Evolutionary conservation across 1,139 yeast species (phyloP).

Genomic region (Yamadazyma taylorii): DNA sequence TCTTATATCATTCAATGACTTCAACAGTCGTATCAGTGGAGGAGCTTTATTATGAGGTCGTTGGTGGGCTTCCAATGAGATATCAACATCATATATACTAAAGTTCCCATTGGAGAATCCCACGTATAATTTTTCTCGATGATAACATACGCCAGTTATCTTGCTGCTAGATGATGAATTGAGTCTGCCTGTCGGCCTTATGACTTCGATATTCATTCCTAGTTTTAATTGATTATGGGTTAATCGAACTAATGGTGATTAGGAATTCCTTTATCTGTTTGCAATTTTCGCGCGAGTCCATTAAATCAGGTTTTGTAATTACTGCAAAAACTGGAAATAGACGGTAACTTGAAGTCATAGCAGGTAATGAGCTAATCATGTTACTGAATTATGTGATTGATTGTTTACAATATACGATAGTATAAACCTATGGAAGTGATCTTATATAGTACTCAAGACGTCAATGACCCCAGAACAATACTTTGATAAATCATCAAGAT

Average conservation of each 20-base stretch:
- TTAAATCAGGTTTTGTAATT: neutral
- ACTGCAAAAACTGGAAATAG: neutral
- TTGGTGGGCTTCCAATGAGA: constrained; percentile 8
- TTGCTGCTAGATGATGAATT: constrained; percentile 16
- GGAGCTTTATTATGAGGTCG: constrained; percentile 9
- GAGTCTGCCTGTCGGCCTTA: constrained; percentile 16
- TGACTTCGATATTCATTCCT: constrained; percentile 24
- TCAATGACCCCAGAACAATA: constrained; percentile 82
- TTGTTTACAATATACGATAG: neutral
- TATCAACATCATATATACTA: constrained; percentile 22
- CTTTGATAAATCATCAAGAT: constrained; percentile 69
- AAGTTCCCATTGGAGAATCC: constrained; percentile 42
- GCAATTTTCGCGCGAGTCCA: constrained; percentile 1
- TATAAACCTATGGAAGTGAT: too few species aligned
- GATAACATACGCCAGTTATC: constrained; percentile 26
- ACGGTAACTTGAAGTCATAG: too few species aligned
- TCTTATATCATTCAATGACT: constrained; percentile 29
- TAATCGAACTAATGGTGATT: too few species aligned
- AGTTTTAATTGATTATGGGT: too few species aligned
- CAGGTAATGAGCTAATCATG: too few species aligned
- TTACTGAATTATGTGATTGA: neutral
- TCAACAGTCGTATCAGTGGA: constrained; percentile 20
- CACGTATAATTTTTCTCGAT: constrained; percentile 25
- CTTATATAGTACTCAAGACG: constrained; percentile 49
- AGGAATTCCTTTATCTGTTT: too few species aligned